Base-by-base conservation (phyloP, 73 alveolate species). In the Paramecium sonneborni region DNA sequence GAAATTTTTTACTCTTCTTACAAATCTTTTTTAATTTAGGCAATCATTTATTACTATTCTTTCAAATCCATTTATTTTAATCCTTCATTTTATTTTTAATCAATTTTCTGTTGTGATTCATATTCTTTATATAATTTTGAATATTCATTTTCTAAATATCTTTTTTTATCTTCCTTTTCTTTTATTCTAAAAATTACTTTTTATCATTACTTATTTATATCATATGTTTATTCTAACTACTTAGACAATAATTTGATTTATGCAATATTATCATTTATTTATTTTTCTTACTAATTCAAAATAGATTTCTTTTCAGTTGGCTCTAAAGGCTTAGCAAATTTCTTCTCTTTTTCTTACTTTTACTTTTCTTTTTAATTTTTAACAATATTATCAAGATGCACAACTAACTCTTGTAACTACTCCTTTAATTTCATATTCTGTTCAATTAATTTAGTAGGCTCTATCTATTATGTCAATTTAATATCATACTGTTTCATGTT, bases 351-450 rank as follows among this genome's bases (percentile, higher is more conserved):
- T 41, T 79, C 90, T 14, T 26, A 3, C 6, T 24, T 20, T 44
- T 79, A 21, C 43, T 79, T 79, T 44, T 79, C 74, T 46, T 79
- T 79, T 79, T 44, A 39, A 30, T 11, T 46, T 44, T 79, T 38
- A 39, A 79, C 90, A 43, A 79, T 79, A 79, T 43, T 79, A 79
- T 79, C 90, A 37, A 79, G 55, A 43, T 79, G 74, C 9, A 23
- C 26, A 43, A 79, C 26, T 79, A 79, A 44, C 8, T 79, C 69
- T 20, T 34, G 5, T 5, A 79, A 20, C 18, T 79, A 79, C 55
- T 79, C 69, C 18, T 44, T 79, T 79, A 79, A 39, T 46, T 79
- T 79, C 28, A 20, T 12, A 79, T 79, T 79, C 20, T 39, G 7
- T 79, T 79, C 90, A 14, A 39, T 79, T 23, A 43, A 18, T 34